Conservation (phyloP, 2,329 filamentous ascomycete genomes). For the Aspergillus latus region DNA sequence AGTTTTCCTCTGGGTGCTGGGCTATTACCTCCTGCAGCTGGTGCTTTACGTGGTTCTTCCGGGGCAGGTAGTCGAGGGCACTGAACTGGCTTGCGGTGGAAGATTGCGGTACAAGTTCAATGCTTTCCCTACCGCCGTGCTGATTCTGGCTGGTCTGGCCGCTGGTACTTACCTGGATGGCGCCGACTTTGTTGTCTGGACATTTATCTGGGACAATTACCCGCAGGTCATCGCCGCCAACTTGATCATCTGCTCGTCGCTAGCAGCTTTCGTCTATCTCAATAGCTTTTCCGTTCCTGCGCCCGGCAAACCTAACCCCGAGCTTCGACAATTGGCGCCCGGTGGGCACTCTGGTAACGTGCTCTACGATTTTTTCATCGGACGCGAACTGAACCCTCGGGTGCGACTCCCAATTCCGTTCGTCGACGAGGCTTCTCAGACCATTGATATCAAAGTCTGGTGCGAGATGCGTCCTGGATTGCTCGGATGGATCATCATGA, state of each 20-base stretch:
- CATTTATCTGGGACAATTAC: slow-evolving; percentile 89
- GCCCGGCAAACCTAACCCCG: slow-evolving; percentile 61
- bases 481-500: slow-evolving; percentile 82
- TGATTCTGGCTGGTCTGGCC: slow-evolving; percentile 68
- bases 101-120: slow-evolving; percentile 81
- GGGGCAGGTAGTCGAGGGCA: slow-evolving; percentile 69
- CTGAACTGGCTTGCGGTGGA: slow-evolving; percentile 67
- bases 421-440: slow-evolving; percentile 59
- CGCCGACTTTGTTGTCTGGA: slow-evolving; percentile 83
- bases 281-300: slow-evolving; percentile 75
- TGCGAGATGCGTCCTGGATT: slow-evolving; percentile 90
- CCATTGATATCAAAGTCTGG: slow-evolving; percentile 86
- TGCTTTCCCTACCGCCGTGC: slow-evolving; percentile 70
- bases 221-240: slow-evolving; percentile 81
- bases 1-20: slow-evolving; percentile 68
- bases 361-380: slow-evolving; percentile 95
- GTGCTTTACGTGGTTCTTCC: slow-evolving; percentile 75
- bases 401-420: slow-evolving; percentile 66
- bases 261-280: slow-evolving; percentile 78
- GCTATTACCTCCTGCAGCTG: slow-evolving; percentile 75
- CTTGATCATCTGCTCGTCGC: slow-evolving; percentile 69
- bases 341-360: slow-evolving; percentile 82
- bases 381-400: slow-evolving; percentile 90
- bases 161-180: slow-evolving; percentile 76
- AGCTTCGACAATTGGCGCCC: slow-evolving; percentile 73